These are phyloP conservation scores for Mallotus repandus DNA, from an alignment of 441 rosid species.

Conservation along the genomic window DNA sequence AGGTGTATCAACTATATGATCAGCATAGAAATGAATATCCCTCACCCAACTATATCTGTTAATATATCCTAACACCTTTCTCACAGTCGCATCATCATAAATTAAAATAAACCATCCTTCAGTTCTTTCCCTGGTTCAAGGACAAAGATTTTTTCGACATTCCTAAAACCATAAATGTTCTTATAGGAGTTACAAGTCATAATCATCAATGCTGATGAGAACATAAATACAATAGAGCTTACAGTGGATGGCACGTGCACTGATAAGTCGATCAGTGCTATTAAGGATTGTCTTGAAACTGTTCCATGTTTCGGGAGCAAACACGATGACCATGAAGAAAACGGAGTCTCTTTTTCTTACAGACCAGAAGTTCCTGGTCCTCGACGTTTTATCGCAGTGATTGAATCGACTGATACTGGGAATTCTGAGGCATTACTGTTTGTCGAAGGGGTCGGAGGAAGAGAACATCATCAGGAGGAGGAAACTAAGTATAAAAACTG, in stretches of 20 bases:
- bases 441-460: slow-evolving; percentile 53
- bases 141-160: no score
- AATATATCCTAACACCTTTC: no score
- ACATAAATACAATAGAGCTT: slow-evolving; percentile 31
- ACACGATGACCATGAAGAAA: slow-evolving; percentile 34
- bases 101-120: no score
- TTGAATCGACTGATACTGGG: slow-evolving; percentile 64
- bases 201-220: no score
- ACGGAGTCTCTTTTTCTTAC: slow-evolving; percentile 54
- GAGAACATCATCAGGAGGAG: slow-evolving; percentile 46
- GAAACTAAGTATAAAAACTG: slow-evolving; percentile 59
- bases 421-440: slow-evolving; percentile 56
- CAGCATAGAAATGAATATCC: no score
- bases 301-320: slow-evolving; percentile 69
- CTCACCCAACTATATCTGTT: no score
- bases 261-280: slow-evolving; percentile 37
- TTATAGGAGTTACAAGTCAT: no score
- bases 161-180: no score
- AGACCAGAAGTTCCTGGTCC: slow-evolving; percentile 75
- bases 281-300: slow-evolving; percentile 63
- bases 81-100: no score
- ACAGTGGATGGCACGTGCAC: slow-evolving; percentile 59
- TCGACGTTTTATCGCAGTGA: slow-evolving; percentile 58
- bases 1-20: no score
- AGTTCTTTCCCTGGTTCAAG: no score